phyloP scores from a whole-genome alignment of 2,329 filamentous ascomycete species.

The Emergomyces orientalis region DNA sequence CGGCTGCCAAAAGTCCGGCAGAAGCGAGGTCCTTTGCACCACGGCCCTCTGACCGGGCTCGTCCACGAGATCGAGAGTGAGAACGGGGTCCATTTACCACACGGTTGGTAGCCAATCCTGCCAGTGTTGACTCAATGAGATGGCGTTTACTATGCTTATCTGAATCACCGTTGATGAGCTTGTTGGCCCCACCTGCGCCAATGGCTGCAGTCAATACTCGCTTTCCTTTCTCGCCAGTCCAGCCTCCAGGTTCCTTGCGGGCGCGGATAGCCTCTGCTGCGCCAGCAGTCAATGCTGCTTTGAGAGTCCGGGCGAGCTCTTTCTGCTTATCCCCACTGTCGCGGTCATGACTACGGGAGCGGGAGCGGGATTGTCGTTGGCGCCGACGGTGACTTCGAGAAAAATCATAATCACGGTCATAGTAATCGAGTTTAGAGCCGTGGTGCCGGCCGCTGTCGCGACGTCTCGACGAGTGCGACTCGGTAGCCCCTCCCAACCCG shows the following conservation, averaged over 20 bases:
- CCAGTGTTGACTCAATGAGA: conserved; percentile 76
- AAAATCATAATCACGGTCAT: conserved; percentile 32
- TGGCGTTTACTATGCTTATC: conserved; percentile 70
- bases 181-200: conserved; percentile 78
- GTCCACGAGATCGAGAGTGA: conserved; percentile 54
- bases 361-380: conserved; percentile 33
- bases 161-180: conserved; percentile 57
- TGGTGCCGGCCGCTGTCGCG: conserved; percentile 43
- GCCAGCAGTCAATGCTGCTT: conserved; percentile 80
- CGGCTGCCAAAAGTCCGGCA: conserved; percentile 38
- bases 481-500: conserved; percentile 54
- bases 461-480: conserved; percentile 48
- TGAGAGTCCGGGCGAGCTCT: conserved; percentile 76
- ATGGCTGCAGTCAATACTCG: conserved; percentile 79
- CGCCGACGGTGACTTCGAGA: conserved; percentile 30
- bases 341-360: conserved; percentile 44
- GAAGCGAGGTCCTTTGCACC: conserved; percentile 38
- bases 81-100: conserved; percentile 74
- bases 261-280: conserved; percentile 87
- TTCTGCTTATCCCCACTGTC: conserved; percentile 48
- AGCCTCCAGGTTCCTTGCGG: conserved; percentile 77
- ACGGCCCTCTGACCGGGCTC: conserved; percentile 36
- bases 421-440: conserved; percentile 25
- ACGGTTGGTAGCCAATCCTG: conserved; percentile 76
- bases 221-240: conserved; percentile 86